These are phyloP conservation scores for Pharnaceum exiguum DNA, from an alignment of 148 eudicot species.

Conservation along the genomic window DNA sequence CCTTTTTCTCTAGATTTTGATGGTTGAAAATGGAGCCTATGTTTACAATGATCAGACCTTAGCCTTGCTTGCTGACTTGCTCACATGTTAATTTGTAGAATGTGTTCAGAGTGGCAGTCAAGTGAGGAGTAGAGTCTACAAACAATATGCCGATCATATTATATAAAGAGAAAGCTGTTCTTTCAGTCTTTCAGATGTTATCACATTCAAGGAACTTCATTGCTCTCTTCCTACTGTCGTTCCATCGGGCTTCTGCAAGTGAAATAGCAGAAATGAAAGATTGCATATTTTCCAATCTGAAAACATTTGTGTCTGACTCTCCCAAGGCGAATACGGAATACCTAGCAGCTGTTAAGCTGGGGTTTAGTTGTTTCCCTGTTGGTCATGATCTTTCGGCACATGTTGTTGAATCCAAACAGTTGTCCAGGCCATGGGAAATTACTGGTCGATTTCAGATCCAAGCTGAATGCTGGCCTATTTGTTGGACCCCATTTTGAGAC, in stretches of 20 bases:
- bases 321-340: constrained; percentile 28
- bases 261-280: constrained; percentile 60
- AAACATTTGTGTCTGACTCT: constrained; percentile 37
- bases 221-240: constrained; percentile 66
- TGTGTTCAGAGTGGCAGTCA: constrained; percentile 66
- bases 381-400: constrained; percentile 76
- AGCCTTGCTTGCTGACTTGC: constrained; percentile 84
- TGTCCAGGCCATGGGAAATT: constrained; percentile 86
- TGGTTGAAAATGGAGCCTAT: constrained; percentile 62
- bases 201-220: constrained; percentile 46
- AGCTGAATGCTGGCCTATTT: constrained; percentile 48
- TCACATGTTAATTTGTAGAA: constrained; percentile 49
- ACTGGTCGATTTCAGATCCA: constrained; percentile 69
- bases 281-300: constrained; percentile 48
- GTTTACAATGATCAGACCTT: constrained; percentile 73
- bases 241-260: constrained; percentile 78
- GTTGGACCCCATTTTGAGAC: constrained; percentile 30
- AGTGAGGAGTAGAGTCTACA: constrained; percentile 60
- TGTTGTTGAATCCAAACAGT: constrained; percentile 59
- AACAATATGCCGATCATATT: constrained; percentile 50
- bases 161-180: constrained; percentile 49
- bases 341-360: constrained; percentile 77
- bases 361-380: constrained; percentile 74
- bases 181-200: constrained; percentile 28
- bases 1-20: constrained; percentile 59